Percentiles rank a stretch among this genome's conserved stretches.
phyloP scores from a whole-genome alignment of 164 flowering plant species.

The Nelumbo lutea region DNA sequence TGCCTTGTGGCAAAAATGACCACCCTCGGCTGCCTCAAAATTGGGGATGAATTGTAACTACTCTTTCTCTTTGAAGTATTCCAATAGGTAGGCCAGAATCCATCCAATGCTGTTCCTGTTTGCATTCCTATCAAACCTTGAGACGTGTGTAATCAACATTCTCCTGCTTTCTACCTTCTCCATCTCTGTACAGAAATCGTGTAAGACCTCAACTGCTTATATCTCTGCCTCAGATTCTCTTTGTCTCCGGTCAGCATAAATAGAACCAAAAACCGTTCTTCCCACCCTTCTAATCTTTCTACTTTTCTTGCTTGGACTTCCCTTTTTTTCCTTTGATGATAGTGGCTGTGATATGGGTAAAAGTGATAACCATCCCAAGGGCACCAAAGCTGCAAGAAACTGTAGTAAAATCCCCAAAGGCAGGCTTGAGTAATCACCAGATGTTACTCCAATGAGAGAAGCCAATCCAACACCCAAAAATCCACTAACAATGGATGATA shows the following conservation, averaged over 20 bases:
- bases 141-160: not conserved
- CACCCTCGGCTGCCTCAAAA: too few relatives aligned
- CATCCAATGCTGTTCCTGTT: too few relatives aligned
- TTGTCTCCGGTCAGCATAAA: constrained; percentile 31
- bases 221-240: constrained; percentile 35
- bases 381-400: constrained; percentile 65
- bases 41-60: too few relatives aligned
- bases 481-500: constrained; percentile 73
- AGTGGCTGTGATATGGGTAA: constrained; percentile 37
- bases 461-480: constrained; percentile 69
- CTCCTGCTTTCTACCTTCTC: not conserved
- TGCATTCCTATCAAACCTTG: too few relatives aligned
- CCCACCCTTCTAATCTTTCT: constrained; percentile 47
- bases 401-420: constrained; percentile 62
- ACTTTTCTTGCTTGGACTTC: constrained; percentile 37
- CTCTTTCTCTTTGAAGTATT: too few relatives aligned
- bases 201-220: constrained; percentile 1
- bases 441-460: constrained; percentile 54
- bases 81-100: too few relatives aligned
- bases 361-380: constrained; percentile 52
- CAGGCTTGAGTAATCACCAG: constrained; percentile 59
- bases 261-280: constrained; percentile 26
- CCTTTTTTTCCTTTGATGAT: constrained; percentile 32
- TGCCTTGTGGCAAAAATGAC: too few relatives aligned
- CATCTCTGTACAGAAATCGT: not conserved